Conservation (phyloP, 1,284 basidiomycete species). For the Quambalaria eucalypti region DNA sequence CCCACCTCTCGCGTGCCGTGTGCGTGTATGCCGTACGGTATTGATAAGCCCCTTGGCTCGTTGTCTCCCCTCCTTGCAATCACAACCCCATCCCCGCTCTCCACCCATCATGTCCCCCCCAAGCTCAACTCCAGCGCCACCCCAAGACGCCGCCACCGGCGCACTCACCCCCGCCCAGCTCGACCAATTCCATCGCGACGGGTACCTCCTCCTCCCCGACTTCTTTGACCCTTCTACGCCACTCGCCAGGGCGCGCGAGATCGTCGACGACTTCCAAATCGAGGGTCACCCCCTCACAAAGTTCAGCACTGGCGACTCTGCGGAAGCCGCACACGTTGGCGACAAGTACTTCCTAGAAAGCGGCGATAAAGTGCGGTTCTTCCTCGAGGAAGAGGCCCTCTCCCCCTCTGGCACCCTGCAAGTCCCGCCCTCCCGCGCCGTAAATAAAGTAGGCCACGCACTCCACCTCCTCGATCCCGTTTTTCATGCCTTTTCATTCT, state of each 20-base stretch:
- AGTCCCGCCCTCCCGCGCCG: slow-evolving; percentile 12
- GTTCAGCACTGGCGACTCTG: slow-evolving; percentile 73
- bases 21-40: no score
- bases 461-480: slow-evolving; percentile 73
- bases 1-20: no score
- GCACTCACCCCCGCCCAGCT: slow-evolving; percentile 18
- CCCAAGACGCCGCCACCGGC: no score
- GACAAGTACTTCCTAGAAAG: slow-evolving; percentile 86
- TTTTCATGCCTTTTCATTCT: slow-evolving; percentile 51
- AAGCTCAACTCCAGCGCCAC: no score
- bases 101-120: no score
- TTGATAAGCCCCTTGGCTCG: no score
- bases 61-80: no score
- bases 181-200: slow-evolving; percentile 28
- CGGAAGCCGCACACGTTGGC: slow-evolving; percentile 64
- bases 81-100: no score
- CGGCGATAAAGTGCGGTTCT: slow-evolving; percentile 69
- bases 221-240: slow-evolving; percentile 61
- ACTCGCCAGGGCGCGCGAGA: slow-evolving; percentile 57
- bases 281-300: slow-evolving; percentile 78
- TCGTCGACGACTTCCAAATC: slow-evolving; percentile 67
- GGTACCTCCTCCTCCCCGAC: slow-evolving; percentile 67
- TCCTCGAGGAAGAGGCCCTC: slow-evolving; percentile 71
- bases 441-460: slow-evolving; percentile 49
- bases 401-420: slow-evolving; percentile 22